Base-by-base conservation (phyloP, 2,329 filamentous ascomycete genomes). In the Xylariales sp. region DNA sequence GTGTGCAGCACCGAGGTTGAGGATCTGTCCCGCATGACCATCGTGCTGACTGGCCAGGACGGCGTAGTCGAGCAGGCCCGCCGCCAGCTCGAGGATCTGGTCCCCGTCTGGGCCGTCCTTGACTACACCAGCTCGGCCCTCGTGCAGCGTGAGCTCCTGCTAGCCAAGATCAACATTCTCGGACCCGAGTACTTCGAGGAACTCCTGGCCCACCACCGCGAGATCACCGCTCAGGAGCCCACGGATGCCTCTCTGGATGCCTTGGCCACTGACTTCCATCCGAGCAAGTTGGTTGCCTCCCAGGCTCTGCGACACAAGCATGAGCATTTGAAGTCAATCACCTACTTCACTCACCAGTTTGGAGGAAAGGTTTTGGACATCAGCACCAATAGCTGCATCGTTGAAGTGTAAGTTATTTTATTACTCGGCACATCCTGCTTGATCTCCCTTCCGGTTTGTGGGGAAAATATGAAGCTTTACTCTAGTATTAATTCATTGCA, bases 171-270 rank as follows among this genome's bases (percentile, higher is more conserved):
- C 66, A 95, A 91, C 63, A 95, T 95, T 44, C 77, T 98, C 25
- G 93, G 93, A 1, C 93, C 93, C 5, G 93, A 98, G 71, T 96
- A 95, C 69, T 98, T 96, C 54, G 91, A 97, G 69, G 93, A 98
- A 68, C 77, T 98, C 40, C 81, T 96, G 49, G 84, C 88, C 39
- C 93, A 98, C 65, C 93, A 98, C 67, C 83, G 90, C 42, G 93
- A 97, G 69, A 95, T 97, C 38, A 73, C 74, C 18, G 64, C 69
- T 14, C 48, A 56, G 21, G 63, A 69, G 7, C 54, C 62, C 23
- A 29, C 39, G 19, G 59, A 65, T 11, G 51, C 57, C 37, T 58
- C 63, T n/a, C 59, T 78, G 30, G 69, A 70, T 39, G 63, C 74
- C 44, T 50, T 57, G 12, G 62, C 69, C 21, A 66, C 72, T 48